Conservation (phyloP, 768 basidiomycete species). For the Russula abietina region DNA sequence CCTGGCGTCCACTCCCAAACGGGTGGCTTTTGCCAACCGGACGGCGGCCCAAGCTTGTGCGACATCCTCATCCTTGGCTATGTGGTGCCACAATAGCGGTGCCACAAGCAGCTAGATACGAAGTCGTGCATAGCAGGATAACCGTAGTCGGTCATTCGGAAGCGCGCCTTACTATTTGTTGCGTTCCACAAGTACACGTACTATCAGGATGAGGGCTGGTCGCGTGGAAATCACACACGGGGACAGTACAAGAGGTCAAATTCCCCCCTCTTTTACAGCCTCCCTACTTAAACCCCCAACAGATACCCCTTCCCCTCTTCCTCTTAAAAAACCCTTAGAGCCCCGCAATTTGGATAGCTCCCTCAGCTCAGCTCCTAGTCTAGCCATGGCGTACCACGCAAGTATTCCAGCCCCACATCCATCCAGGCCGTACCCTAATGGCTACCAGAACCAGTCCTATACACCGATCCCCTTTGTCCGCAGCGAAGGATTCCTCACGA, state of each 20-base stretch:
- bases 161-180: conserved; percentile 8
- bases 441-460: not conserved
- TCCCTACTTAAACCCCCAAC: not conserved
- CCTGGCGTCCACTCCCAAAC: not conserved
- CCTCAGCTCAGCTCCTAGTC: not conserved
- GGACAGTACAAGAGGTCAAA: conserved; percentile 15
- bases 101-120: conserved; percentile 16
- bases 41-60: not conserved
- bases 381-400: not conserved
- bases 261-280: not conserved
- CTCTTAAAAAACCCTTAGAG: not conserved
- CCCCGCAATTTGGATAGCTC: not conserved
- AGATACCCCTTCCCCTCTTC: not conserved
- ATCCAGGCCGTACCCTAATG: not conserved
- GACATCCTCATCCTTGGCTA: not conserved
- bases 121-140: conserved; percentile 11
- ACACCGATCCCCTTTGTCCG: not conserved
- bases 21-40: not conserved
- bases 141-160: conserved; percentile 4
- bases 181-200: conserved; percentile 22
- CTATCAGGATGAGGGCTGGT: conserved; percentile 21
- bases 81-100: conserved; percentile 21
- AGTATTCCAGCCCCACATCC: not conserved
- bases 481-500: conserved; percentile 8
- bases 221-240: conserved; percentile 8